Conservation (phyloP, 495 filamentous ascomycete genomes). For the Daldinia decipiens region DNA sequence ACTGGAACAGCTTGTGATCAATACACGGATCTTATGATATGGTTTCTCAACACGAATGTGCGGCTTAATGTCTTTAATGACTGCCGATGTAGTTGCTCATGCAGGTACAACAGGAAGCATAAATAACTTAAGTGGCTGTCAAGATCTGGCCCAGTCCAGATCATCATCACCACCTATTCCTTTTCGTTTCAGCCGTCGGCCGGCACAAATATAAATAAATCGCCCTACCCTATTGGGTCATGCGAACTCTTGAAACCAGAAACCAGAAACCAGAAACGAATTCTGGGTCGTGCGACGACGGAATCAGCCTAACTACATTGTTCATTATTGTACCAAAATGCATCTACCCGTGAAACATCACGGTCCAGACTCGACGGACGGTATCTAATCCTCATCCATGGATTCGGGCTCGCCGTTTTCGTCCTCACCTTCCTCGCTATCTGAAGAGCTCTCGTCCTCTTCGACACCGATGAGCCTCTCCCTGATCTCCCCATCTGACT, state of each 20-base stretch:
- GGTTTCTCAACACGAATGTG: constrained; percentile 3
- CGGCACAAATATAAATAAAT: background rate
- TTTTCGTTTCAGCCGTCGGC: constrained; percentile 26
- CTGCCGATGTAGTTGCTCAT: background rate
- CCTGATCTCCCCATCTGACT: constrained; percentile 68
- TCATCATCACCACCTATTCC: constrained; percentile 9
- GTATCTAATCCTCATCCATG: constrained; percentile 82
- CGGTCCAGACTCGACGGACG: constrained; percentile 2
- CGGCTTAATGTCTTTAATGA: background rate
- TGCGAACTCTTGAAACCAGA: constrained; percentile 35
- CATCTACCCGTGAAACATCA: constrained; percentile 32
- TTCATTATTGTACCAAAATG: constrained; percentile 13
- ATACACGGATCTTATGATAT: constrained; percentile 16
- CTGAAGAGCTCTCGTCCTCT: constrained; percentile 69
- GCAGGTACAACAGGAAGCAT: background rate
- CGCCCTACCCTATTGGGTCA: constrained; percentile 3
- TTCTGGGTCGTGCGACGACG: constrained; percentile 16
- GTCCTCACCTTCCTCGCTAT: constrained; percentile 65
- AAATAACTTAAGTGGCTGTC: background rate
- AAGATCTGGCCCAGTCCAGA: constrained; percentile 13
- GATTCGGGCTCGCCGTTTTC: constrained; percentile 76
- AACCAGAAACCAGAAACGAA: constrained; percentile 36
- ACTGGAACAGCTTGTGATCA: constrained; percentile 8
- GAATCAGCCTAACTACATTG: constrained; percentile 5
- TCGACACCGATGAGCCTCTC: constrained; percentile 81